These are phyloP conservation scores for Torulaspora quercuum DNA, from an alignment of 805 yeast genomes.

Conservation along the genomic window DNA sequence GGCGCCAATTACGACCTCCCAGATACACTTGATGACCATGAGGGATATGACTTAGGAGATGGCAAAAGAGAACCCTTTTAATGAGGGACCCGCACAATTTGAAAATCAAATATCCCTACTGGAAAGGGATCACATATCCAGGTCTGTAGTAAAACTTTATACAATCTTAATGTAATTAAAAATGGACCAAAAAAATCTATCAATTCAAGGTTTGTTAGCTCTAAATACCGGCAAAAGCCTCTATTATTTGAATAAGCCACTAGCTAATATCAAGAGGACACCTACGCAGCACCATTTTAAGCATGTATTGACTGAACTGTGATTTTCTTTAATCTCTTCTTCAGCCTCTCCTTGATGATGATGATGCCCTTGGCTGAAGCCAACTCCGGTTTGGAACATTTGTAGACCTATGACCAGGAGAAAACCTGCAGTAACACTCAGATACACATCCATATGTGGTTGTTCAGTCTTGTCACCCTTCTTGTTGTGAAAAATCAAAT, in stretches of 20 bases:
- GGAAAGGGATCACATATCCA: no score
- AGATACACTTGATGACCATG: no score
- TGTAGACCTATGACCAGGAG: conserved; percentile 76
- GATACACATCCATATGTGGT: conserved; percentile 40
- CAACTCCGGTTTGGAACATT: conserved; percentile 79
- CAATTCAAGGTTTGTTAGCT: no score
- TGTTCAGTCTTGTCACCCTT: conserved; percentile 34
- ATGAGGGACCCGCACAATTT: background rate
- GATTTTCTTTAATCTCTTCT: conserved; percentile 26
- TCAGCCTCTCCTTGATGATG: conserved; percentile 33
- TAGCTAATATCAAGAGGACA: conserved; percentile 30
- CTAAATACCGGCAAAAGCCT: background rate
- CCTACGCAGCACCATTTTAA: conserved; percentile 38
- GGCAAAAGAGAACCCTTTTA: background rate
- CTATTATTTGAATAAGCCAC: conserved; percentile 20
- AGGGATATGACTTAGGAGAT: conserved; percentile 6
- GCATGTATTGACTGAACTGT: conserved; percentile 36
- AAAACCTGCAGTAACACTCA: conserved; percentile 80
- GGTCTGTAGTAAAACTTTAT: no score
- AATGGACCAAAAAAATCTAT: background rate
- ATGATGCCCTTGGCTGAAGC: conserved; percentile 68
- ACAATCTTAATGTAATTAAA: no score
- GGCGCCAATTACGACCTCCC: no score
- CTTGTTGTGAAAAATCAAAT: conserved; percentile 44
- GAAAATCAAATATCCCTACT: no score